Evolutionary conservation across 495 filamentous ascomycete species (phyloP).

Genomic region (Trichoderma reesei): DNA sequence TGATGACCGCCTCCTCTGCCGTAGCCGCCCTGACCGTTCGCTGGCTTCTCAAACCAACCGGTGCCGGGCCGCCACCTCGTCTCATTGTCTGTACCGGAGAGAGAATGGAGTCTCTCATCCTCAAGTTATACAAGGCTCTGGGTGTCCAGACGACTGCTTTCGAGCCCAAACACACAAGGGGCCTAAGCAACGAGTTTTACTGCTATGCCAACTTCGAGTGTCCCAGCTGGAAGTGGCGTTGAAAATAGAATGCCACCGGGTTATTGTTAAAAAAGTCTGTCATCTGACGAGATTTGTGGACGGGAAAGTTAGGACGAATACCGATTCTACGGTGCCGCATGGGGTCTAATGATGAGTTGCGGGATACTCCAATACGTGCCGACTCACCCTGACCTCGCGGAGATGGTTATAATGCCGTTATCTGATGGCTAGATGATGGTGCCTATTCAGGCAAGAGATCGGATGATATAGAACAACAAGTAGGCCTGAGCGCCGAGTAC

Average conservation of each 20-base stretch:
- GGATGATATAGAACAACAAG: conserved; percentile 75
- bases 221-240: conserved; percentile 40
- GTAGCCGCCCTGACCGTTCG: conserved; percentile 61
- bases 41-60: conserved; percentile 46
- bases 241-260: neutral
- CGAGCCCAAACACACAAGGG: conserved; percentile 54
- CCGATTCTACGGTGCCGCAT: neutral
- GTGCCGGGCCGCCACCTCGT: neutral
- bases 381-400: neutral
- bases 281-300: neutral
- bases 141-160: conserved; percentile 48
- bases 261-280: neutral
- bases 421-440: neutral
- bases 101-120: conserved; percentile 46
- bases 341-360: neutral
- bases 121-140: conserved; percentile 39
- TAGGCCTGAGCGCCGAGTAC: conserved; percentile 78
- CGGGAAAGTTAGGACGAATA: neutral
- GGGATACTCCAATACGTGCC: neutral
- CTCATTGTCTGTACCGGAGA: conserved; percentile 68
- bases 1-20: neutral
- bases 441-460: conserved; percentile 33
- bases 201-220: conserved; percentile 69
- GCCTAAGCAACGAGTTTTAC: conserved; percentile 66
- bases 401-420: neutral